Conservation (phyloP, 192 early-diverging fungal species). For the Coemansia aciculifera region DNA sequence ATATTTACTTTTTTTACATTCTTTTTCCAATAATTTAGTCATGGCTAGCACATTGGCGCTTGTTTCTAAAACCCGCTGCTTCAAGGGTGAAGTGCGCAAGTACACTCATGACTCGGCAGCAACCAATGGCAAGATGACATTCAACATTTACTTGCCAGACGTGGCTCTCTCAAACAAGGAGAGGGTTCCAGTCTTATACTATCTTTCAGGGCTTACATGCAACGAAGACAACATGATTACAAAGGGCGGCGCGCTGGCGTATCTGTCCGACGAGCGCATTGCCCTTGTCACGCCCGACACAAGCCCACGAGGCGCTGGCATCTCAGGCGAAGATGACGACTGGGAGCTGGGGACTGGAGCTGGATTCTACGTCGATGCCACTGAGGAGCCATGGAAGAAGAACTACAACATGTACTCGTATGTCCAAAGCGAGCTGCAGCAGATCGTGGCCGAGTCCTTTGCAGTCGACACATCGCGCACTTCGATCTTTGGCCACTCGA, state of each 20-base stretch:
- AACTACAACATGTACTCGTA: slow-evolving; percentile 87
- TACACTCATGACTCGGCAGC: slow-evolving; percentile 67
- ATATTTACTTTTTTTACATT: background rate
- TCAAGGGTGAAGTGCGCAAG: slow-evolving; percentile 69
- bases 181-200: slow-evolving; percentile 61
- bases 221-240: slow-evolving; percentile 88
- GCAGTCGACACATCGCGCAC: slow-evolving; percentile 63
- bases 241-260: slow-evolving; percentile 72
- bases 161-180: slow-evolving; percentile 19
- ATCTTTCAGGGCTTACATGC: slow-evolving; percentile 80
- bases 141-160: slow-evolving; percentile 75
- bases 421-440: slow-evolving; percentile 70
- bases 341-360: slow-evolving; percentile 57
- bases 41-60: slow-evolving; percentile 36
- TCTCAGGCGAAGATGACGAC: slow-evolving; percentile 71
- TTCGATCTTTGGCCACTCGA: slow-evolving; percentile 71
- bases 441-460: slow-evolving; percentile 58
- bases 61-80: slow-evolving; percentile 64
- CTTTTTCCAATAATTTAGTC: background rate
- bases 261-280: slow-evolving; percentile 67
- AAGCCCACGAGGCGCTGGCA: slow-evolving; percentile 68
- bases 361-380: slow-evolving; percentile 76
- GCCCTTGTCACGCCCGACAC: slow-evolving; percentile 85
- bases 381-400: slow-evolving; percentile 68
- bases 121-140: slow-evolving; percentile 71